Evolutionary conservation across 805 yeast species (phyloP).

Genomic region (Cyberlindnera xylosilytica): DNA sequence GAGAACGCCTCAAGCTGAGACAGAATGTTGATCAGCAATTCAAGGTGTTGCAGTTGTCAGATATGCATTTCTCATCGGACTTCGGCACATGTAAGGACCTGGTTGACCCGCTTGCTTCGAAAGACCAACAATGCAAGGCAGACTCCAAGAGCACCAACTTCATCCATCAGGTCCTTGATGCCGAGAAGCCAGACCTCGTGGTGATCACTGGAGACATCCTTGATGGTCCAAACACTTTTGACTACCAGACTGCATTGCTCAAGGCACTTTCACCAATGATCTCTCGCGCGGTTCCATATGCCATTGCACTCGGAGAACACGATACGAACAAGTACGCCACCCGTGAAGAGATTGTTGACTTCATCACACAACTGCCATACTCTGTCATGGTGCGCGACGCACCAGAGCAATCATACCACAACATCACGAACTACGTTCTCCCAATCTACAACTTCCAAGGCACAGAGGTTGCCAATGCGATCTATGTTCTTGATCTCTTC

Average conservation of each 20-base stretch:
- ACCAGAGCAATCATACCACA: constrained; percentile 31
- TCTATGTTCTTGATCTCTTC: constrained; percentile 56
- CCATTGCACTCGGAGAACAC: constrained; percentile 57
- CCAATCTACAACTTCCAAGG: constrained; percentile 33
- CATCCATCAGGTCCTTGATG: constrained; percentile 46
- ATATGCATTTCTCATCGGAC: constrained; percentile 61
- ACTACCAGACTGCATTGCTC: constrained; percentile 57
- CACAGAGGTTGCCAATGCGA: constrained; percentile 30
- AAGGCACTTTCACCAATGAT: constrained; percentile 58
- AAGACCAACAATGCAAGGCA: constrained; percentile 42
- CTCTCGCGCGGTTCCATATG: constrained; percentile 53
- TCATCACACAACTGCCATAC: constrained; percentile 47
- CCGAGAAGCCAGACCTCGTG: constrained; percentile 60
- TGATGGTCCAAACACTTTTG: constrained; percentile 55
- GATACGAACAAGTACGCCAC: constrained; percentile 52
- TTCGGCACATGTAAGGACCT: constrained; percentile 50
- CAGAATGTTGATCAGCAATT: constrained; percentile 36
- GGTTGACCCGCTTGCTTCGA: constrained; percentile 17
- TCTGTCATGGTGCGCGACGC: constrained; percentile 31
- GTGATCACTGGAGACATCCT: constrained; percentile 65
- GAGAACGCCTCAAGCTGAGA: constrained; percentile 22
- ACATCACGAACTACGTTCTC: constrained; percentile 45
- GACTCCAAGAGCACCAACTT: constrained; percentile 51
- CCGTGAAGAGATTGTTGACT: constrained; percentile 41
- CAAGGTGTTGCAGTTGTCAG: constrained; percentile 65